Evolutionary conservation across 2,329 filamentous ascomycete species (phyloP), one percentile per base, ranked within the genome.

Genomic region (Xylariales sp.): DNA sequence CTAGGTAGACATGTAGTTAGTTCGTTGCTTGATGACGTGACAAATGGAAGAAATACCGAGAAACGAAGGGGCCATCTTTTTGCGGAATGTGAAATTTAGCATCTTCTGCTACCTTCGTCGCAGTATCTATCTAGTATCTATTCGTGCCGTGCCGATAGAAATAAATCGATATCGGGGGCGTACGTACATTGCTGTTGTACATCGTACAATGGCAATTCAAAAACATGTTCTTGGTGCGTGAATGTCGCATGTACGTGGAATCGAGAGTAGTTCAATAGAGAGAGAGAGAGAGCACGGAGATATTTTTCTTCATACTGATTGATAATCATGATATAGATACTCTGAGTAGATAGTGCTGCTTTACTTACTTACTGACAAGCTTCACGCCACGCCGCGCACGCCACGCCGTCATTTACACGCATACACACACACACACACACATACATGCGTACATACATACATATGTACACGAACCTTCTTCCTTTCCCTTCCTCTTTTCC

Each of bases 331-430:
- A 23, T 23, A 23, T 23, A 23, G 23, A 23, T 23, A 23, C 23
- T 23, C 23, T n/a, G n/a, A n/a, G n/a, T n/a, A 23, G 36, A 46
- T 48, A 7, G 34, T 61, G 55, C 55, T 56, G 55, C 49, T 12
- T 52, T 50, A 61, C 45, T 52, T 50, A 61, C 45, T 5, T 61
- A 30, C 36, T 41, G 14, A 48, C n/a, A 48, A 53, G 39, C 10
- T 12, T 41, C 39, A 54, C 39, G 49, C 23, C 23, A 23, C 23
- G 23, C 23, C 23, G 23, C 23, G 23, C 23, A 23, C 23, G 23
- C 43, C 36, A 50, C 56, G n/a, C 14, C 34, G 52, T 56, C 52
- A 36, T 55, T 46, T 61, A 61, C n/a, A n/a, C n/a, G n/a, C 45
- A 18, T 48, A 48, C 7, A 36, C 39, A 55, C 49, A 48, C 54